Conservation (phyloP, 129 eudicot species). For the Daucus carota region DNA sequence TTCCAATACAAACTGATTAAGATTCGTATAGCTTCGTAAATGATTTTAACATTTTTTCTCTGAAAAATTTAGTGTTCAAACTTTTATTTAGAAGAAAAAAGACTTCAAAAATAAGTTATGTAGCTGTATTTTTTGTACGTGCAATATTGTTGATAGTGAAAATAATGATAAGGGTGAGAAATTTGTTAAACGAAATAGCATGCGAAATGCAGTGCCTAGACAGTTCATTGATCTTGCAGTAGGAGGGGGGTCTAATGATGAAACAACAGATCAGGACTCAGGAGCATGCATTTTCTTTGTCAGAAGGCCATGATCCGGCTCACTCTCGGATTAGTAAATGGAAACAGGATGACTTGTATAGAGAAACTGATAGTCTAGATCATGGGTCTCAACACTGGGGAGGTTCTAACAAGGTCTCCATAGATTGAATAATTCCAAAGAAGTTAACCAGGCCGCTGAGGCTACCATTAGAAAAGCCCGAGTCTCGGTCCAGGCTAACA, state of each 20-base stretch:
- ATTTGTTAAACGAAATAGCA: not conserved
- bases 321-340: conserved; percentile 12
- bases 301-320: conserved; percentile 27
- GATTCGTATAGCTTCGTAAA: too few relatives aligned
- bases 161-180: not conserved
- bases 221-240: conserved; percentile 43
- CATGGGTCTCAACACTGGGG: conserved; percentile 17
- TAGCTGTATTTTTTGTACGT: too few relatives aligned
- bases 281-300: conserved; percentile 31
- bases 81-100: too few relatives aligned
- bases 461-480: conserved; percentile 47
- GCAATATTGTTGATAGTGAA: conserved; percentile 7
- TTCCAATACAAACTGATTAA: not conserved
- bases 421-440: conserved; percentile 15
- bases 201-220: conserved; percentile 20
- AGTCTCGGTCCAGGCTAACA: conserved; percentile 51
- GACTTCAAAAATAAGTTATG: too few relatives aligned
- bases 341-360: conserved; percentile 1
- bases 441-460: conserved; percentile 44
- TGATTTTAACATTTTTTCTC: too few relatives aligned
- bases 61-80: too few relatives aligned
- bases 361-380: conserved; percentile 19
- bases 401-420: conserved; percentile 20
- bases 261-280: conserved; percentile 22
- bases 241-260: conserved; percentile 16